Conservation (phyloP, 345 rosid genomes). For the Syzygium aqueum region DNA sequence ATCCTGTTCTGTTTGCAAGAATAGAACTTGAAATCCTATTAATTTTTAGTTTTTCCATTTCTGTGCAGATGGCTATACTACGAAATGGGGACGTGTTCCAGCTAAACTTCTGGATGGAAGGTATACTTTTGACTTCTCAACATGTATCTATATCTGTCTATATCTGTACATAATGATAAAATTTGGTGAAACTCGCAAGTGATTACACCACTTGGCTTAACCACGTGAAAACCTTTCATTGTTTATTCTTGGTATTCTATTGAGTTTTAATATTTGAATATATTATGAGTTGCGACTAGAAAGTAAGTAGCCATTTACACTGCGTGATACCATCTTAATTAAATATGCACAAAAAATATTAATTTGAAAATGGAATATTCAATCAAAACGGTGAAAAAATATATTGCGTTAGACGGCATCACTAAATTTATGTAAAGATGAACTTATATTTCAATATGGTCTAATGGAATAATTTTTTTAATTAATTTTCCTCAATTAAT, state of each 20-base stretch:
- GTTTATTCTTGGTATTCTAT: background rate
- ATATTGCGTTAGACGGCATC: background rate
- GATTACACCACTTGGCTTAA: background rate
- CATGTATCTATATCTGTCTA: background rate
- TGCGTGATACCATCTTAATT: background rate
- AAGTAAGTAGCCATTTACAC: background rate
- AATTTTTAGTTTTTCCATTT: background rate
- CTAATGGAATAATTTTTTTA: background rate
- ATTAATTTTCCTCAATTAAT: background rate
- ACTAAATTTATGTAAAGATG: background rate
- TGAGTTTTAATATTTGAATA: background rate
- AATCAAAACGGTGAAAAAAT: background rate
- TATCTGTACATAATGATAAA: background rate
- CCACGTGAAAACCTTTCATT: background rate
- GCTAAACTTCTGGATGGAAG: background rate
- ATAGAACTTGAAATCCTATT: background rate
- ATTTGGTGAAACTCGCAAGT: background rate
- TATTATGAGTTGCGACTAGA: background rate
- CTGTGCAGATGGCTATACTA: background rate
- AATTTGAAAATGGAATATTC: background rate
- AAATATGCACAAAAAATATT: background rate
- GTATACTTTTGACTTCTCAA: background rate
- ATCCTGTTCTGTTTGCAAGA: background rate
- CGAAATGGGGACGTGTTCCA: background rate
- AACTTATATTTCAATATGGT: background rate